These are phyloP conservation scores for Mycena latifolia DNA, from an alignment of 768 basidiomycete genomes.

Conservation along the genomic window DNA sequence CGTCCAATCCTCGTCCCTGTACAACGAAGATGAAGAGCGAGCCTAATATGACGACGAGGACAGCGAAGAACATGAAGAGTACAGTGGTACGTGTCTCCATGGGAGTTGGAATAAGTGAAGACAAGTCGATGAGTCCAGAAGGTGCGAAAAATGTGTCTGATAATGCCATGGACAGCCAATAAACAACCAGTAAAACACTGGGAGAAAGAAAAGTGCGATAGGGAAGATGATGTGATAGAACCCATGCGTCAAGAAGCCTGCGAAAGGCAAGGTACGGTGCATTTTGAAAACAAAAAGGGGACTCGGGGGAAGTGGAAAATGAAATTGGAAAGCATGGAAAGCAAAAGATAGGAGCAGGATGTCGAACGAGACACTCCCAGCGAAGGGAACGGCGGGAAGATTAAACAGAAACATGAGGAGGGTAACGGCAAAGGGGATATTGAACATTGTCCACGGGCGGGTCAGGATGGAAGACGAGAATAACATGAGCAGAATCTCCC, in stretches of 20 bases:
- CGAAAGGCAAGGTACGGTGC: conserved; percentile 57
- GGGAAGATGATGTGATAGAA: conserved; percentile 54
- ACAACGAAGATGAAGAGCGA: conserved; percentile 50
- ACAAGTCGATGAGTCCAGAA: background rate
- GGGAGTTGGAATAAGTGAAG: conserved; percentile 50
- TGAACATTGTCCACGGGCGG: conserved; percentile 46
- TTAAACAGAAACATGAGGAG: conserved; percentile 54
- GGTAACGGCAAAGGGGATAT: conserved; percentile 52
- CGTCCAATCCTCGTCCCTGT: conserved; percentile 30
- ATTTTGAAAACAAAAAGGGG: conserved; percentile 58
- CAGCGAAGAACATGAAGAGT: conserved; percentile 49
- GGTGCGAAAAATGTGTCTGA: conserved; percentile 48
- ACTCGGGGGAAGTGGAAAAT: conserved; percentile 58
- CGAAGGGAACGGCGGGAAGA: conserved; percentile 58
- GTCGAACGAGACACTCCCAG: conserved; percentile 54
- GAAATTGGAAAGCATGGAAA: conserved; percentile 59
- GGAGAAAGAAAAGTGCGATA: conserved; percentile 60
- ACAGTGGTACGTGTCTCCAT: conserved; percentile 62
- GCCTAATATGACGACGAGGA: conserved; percentile 49
- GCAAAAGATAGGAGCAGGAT: conserved; percentile 55
- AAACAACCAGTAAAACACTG: conserved; percentile 57
- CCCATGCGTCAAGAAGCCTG: conserved; percentile 54
- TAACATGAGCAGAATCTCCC: conserved; percentile 53
- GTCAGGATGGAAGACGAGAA: conserved; percentile 53
- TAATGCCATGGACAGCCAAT: conserved; percentile 63